Conservation (phyloP, 2,329 filamentous ascomycete species). For the Colletotrichum theobromicola region DNA sequence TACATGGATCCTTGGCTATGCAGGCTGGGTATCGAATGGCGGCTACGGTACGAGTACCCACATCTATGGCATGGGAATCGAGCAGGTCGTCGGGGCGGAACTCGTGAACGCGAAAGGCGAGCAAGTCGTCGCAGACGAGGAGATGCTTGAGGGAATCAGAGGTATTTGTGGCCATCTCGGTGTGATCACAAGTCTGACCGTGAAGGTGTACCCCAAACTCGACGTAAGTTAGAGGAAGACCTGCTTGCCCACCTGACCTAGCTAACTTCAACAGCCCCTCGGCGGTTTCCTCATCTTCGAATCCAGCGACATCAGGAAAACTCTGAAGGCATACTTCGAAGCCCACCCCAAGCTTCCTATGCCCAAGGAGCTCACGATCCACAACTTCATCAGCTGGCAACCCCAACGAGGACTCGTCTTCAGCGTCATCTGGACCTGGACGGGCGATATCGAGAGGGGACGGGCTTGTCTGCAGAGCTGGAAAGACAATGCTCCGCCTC, state of each 20-base stretch:
- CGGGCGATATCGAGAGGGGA: background rate
- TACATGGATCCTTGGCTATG: conserved; percentile 31
- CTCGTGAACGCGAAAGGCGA: conserved; percentile 31
- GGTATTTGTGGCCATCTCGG: conserved; percentile 32
- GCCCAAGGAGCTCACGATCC: background rate
- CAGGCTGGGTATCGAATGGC: conserved; percentile 39
- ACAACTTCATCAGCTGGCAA: background rate
- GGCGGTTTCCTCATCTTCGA: background rate
- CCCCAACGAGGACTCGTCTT: background rate
- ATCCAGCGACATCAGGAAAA: background rate
- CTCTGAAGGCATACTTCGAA: background rate
- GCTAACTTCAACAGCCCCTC: background rate
- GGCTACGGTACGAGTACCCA: conserved; percentile 37
- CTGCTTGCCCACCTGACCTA: too few relatives aligned
- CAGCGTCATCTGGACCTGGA: background rate
- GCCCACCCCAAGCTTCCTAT: background rate
- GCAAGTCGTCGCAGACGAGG: conserved; percentile 29
- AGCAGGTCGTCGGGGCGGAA: conserved; percentile 38
- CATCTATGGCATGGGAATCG: conserved; percentile 36
- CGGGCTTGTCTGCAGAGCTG: background rate
- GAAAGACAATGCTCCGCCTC: background rate
- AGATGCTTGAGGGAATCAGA: conserved; percentile 31
- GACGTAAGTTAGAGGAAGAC: background rate
- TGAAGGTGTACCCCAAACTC: conserved; percentile 27
- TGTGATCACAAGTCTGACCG: conserved; percentile 27